phyloP scores from a whole-genome alignment of 192 early-diverging fungal genomes.

The Globomyces pollinis-pini region DNA sequence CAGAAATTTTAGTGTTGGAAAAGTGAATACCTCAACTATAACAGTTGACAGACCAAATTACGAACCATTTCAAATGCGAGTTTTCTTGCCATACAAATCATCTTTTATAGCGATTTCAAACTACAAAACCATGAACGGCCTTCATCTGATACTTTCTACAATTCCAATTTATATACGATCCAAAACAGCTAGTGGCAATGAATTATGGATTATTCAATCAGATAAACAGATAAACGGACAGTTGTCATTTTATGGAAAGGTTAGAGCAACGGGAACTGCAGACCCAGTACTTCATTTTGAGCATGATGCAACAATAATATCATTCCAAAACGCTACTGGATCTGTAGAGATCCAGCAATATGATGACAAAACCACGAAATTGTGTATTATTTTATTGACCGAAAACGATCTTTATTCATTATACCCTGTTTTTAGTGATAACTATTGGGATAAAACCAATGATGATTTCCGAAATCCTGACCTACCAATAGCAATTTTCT shows the following conservation, averaged over 20 bases:
- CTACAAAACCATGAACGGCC: conserved; percentile 42
- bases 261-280: conserved; percentile 32
- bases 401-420: conserved; percentile 37
- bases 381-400: conserved; percentile 19
- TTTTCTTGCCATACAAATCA: conserved; percentile 45
- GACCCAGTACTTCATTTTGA: conserved; percentile 13
- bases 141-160: conserved; percentile 48
- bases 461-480: no score
- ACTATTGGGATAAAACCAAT: conserved; percentile 20
- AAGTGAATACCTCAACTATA: conserved; percentile 33
- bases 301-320: conserved; percentile 18
- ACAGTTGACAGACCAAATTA: conserved; percentile 1
- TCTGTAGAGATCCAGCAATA: conserved; percentile 14
- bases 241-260: conserved; percentile 49
- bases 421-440: conserved; percentile 37
- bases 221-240: conserved; percentile 39
- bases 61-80: conserved; percentile 23
- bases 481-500: conserved; percentile 18
- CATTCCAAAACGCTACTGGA: conserved; percentile 26
- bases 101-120: conserved; percentile 59
- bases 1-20: conserved; percentile 53
- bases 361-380: conserved; percentile 1
- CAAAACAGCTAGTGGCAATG: conserved; percentile 19
- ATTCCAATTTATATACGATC: conserved; percentile 47
- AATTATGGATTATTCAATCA: conserved; percentile 59